phyloP scores from a whole-genome alignment of 2,329 filamentous ascomycete genomes.

The Venturia oleaginea region DNA sequence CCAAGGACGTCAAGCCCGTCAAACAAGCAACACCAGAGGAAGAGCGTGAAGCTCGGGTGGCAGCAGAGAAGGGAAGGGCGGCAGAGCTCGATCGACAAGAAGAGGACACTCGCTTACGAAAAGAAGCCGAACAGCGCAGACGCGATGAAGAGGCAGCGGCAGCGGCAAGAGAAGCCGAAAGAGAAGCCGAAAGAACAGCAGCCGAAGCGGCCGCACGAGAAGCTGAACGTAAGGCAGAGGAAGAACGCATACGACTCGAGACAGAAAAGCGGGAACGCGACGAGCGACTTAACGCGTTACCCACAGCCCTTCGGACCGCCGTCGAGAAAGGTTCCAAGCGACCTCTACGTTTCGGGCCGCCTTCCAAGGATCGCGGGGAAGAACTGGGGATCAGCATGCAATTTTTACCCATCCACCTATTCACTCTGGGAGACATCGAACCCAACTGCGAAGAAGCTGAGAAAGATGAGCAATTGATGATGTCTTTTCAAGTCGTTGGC shows the following conservation, averaged over 20 bases:
- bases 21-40: slow-evolving; percentile 9
- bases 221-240: slow-evolving; percentile 20
- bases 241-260: slow-evolving; percentile 24
- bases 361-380: slow-evolving; percentile 10
- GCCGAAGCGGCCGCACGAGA: slow-evolving; percentile 25
- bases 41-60: slow-evolving; percentile 5
- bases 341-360: slow-evolving; percentile 26
- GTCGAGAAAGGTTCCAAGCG: slow-evolving; percentile 16
- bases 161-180: slow-evolving; percentile 21
- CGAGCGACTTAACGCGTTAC: slow-evolving; percentile 18
- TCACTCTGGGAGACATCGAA: slow-evolving; percentile 25
- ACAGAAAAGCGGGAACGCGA: slow-evolving; percentile 24
- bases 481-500: slow-evolving; percentile 31
- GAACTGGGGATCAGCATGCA: slow-evolving; percentile 15
- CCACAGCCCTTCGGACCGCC: slow-evolving; percentile 18
- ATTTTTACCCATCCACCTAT: slow-evolving; percentile 31
- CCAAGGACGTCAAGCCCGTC: neutral
- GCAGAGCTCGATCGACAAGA: slow-evolving; percentile 18
- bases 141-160: slow-evolving; percentile 25
- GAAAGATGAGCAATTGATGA: slow-evolving; percentile 22
- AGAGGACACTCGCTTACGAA: slow-evolving; percentile 18
- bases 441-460: slow-evolving; percentile 15
- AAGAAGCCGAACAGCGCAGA: slow-evolving; percentile 24
- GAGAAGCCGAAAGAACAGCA: slow-evolving; percentile 22
- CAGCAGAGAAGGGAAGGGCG: slow-evolving; percentile 4